Conservation (phyloP, 495 filamentous ascomycete genomes). For the Rhizodiscina lignyota region DNA sequence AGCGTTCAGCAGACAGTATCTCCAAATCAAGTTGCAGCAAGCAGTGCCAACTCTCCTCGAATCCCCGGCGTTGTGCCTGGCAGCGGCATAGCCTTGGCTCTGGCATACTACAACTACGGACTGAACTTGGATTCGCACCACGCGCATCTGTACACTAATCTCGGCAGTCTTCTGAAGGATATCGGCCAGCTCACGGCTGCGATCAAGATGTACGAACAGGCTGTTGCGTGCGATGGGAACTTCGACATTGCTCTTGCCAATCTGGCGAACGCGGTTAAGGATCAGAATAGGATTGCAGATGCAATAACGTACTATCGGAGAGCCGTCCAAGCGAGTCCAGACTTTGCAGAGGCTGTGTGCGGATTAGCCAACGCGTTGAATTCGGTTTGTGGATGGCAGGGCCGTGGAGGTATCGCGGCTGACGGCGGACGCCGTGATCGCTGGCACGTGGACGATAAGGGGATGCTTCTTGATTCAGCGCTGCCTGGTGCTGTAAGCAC, state of each 20-base stretch:
- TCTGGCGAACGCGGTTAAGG: conserved; percentile 94
- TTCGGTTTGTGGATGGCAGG: conserved; percentile 91
- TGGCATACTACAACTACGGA: conserved; percentile 92
- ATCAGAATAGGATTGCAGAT: conserved; percentile 81
- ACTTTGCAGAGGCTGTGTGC: conserved; percentile 95
- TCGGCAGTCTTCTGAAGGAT: conserved; percentile 91
- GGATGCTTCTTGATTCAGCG: conserved; percentile 64
- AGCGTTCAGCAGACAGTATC: conserved; percentile 64
- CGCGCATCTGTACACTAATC: conserved; percentile 95
- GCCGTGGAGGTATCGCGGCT: conserved; percentile 68
- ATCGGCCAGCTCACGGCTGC: conserved; percentile 84
- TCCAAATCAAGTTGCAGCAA: conserved; percentile 8
- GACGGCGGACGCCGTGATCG: conserved; percentile 61
- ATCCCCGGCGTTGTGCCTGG: conserved; percentile 74
- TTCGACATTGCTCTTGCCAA: conserved; percentile 98
- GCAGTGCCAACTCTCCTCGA: conserved; percentile 20
- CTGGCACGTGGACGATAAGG: conserved; percentile 85
- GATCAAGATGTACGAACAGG: conserved; percentile 94
- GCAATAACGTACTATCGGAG: conserved; percentile 85
- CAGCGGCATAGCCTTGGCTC: conserved; percentile 72
- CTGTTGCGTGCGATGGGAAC: conserved; percentile 73
- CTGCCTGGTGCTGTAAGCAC: conserved; percentile 36
- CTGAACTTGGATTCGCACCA: conserved; percentile 71
- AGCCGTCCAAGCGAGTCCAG: conserved; percentile 77
- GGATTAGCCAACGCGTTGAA: conserved; percentile 91